Base-by-base conservation (phyloP, 2,329 filamentous ascomycete genomes). In the Helminthosporium solani region DNA sequence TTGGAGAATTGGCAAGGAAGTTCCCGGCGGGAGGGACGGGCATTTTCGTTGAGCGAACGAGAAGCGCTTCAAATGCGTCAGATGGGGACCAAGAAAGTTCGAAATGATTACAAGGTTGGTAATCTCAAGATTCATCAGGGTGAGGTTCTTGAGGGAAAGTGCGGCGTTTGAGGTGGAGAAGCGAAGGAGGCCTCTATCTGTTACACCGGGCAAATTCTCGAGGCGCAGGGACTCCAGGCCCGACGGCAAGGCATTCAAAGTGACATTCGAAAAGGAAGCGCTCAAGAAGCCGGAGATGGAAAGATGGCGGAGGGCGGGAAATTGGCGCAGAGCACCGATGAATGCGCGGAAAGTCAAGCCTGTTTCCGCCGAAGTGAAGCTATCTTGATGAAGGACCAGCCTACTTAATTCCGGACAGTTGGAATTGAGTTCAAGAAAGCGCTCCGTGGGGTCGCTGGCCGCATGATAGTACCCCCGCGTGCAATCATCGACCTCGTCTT, bases 271-370 rank as follows among this genome's bases (percentile, higher is more conserved):
- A 52, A 83, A 83, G 36, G 81, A 78, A 28, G 75, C 69, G 12
- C 72, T 68, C 46, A 77, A 70, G 31, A 84, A 76, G 33, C 74
- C 74, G n/a, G 78, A 77, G 21, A 83, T 66, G 39, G 76, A 77
- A 7, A 84, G 71, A 56, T 82, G 71, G 31, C 73, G 73, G 33
- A 84, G 62, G 1, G 71, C 70, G 0, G 78, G 79, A n/a, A 82
- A 64, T 19, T 75, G 71, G 42, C 75, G 73, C 28, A 83, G 68
- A 36, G 79, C 75, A 19, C 77, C 74, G 27, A 81, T 67, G 40
- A 83, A 77, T 23, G 80, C 68, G 33, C 79, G 78, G 38, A 78
- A 78, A 48, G 80, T 79, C 27, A 83, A 41, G 61, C 33, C 74
- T 67, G 33, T 37, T n/a, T 25, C 20, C 7, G 37, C 21, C 37